Conservation (phyloP, 352 stramenopile genomes). For the Pythium aphanidermatum region DNA sequence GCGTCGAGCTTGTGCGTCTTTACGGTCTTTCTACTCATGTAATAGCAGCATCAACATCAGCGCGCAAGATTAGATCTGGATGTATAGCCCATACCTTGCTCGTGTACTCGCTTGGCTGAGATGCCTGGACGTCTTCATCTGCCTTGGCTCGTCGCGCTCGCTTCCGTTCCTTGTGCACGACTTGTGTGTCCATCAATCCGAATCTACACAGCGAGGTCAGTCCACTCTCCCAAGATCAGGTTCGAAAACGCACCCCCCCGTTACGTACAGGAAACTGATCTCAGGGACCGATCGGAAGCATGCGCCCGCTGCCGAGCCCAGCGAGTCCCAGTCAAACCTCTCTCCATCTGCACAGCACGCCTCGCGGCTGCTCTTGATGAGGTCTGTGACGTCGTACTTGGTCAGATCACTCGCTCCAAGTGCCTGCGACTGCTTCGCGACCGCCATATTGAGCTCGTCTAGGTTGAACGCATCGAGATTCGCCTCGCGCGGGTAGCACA, state of each 20-base stretch:
- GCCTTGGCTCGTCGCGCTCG: slow-evolving; percentile 30
- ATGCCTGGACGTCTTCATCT: slow-evolving; percentile 45
- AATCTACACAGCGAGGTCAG: slow-evolving; percentile 28
- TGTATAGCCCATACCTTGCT: slow-evolving; percentile 42
- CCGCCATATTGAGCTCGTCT: slow-evolving; percentile 72
- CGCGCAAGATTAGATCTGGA: neutral
- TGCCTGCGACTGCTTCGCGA: slow-evolving; percentile 67
- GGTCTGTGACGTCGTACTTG: slow-evolving; percentile 67
- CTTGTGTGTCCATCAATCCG: slow-evolving; percentile 67
- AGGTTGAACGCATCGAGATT: slow-evolving; percentile 80
- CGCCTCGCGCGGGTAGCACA: slow-evolving; percentile 76
- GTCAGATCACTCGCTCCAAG: slow-evolving; percentile 68
- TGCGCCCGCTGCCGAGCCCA: slow-evolving; percentile 50
- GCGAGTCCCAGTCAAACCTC: slow-evolving; percentile 57
- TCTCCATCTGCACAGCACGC: slow-evolving; percentile 31
- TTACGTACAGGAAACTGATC: slow-evolving; percentile 64
- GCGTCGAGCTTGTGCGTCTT: slow-evolving; percentile 69
- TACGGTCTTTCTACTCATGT: slow-evolving; percentile 50
- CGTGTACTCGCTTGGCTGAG: slow-evolving; percentile 67
- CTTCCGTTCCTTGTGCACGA: slow-evolving; percentile 67
- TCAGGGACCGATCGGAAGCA: slow-evolving; percentile 72
- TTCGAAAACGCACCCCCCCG: slow-evolving; percentile 1
- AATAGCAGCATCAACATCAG: slow-evolving; percentile 2
- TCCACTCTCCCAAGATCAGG: slow-evolving; percentile 3
- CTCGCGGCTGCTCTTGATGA: slow-evolving; percentile 49